Evolutionary conservation across 176 grass and related monocot genomes (phyloP).

Genomic region (Coix lacrymajobi): DNA sequence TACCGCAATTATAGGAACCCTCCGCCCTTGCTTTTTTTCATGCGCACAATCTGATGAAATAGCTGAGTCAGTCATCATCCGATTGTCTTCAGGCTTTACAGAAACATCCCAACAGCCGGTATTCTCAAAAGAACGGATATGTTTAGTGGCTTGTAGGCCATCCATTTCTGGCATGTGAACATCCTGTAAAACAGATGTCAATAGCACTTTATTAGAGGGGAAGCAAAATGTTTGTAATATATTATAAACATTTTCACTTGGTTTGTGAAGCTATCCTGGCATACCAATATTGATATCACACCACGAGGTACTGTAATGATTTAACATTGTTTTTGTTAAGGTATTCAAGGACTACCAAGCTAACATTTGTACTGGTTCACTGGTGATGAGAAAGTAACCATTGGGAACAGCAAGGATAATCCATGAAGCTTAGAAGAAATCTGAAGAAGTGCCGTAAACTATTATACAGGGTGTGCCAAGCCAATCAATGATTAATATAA

Average conservation of each 20-base stretch:
- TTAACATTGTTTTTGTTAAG: neutral
- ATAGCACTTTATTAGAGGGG: neutral
- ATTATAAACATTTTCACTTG: neutral
- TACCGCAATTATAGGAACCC: conserved; percentile 84
- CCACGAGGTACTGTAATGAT: neutral
- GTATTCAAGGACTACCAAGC: neutral
- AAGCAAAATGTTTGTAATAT: conserved; percentile 18
- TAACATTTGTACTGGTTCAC: neutral
- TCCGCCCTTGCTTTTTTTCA: conserved; percentile 32
- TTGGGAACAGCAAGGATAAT: neutral
- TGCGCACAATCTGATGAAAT: conserved; percentile 29
- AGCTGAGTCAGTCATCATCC: conserved; percentile 27
- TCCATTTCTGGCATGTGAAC: conserved; percentile 97
- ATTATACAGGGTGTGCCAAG: neutral
- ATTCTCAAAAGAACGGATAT: conserved; percentile 78
- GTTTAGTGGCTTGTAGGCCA: conserved; percentile 88
- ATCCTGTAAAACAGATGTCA: conserved; percentile 50
- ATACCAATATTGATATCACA: conserved; percentile 21
- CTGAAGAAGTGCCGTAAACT: neutral
- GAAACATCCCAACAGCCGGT: conserved; percentile 76
- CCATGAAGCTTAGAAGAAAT: neutral
- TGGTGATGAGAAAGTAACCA: conserved; percentile 1
- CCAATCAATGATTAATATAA: neutral
- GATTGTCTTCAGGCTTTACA: conserved; percentile 49
- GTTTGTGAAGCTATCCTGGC: neutral